Evolutionary conservation across 192 early-diverging fungal species (phyloP), one percentile per base, ranked within the genome.

Genomic region (Entophlyctis helioformis): DNA sequence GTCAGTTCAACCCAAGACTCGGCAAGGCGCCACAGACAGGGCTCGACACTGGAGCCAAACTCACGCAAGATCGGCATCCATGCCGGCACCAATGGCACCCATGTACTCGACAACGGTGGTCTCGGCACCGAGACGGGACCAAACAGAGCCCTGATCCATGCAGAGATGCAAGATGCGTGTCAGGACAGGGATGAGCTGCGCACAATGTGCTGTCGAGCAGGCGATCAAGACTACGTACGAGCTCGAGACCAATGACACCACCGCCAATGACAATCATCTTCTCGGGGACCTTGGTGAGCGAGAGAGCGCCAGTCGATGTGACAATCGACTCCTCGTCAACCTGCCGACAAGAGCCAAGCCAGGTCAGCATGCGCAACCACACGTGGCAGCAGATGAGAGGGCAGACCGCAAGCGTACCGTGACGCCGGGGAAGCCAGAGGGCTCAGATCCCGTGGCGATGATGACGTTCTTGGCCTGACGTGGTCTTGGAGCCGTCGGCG

Each of bases 191-290:
- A 46, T 1, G 10, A 18, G 23, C 5, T 11, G 10, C 16, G 46
- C 13, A 15, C 12, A 51, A 50, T 26, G n/a, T 20, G 10, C 9
- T 13, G 41, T 15, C 23, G 40, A 8, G 13, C 26, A 48, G 8
- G 13, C n/a, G 13, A 23, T 24, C 39, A 56, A 36, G 34, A 27
- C 20, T 12, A 43, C 57, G 21, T 49, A 66, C 64, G 39, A 98
- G 75, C 69, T 98, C 95, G 33, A 98, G 83, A 51, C 95, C 95
- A 71, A 98, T 98, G 54, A 98, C 92, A 71, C 95, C 95, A 46
- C 87, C 95, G 52, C 95, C 95, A 60, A 98, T 96, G 45, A 98
- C 91, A 40, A 94, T 79, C 87, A 98, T 86, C 73, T 91, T 93
- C 74, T 96, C 83, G 34, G 95, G 95, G 22, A 98, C 86, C 60